Conservation (phyloP, 169 alveolate species). For the Besnoitia besnoiti region DNA sequence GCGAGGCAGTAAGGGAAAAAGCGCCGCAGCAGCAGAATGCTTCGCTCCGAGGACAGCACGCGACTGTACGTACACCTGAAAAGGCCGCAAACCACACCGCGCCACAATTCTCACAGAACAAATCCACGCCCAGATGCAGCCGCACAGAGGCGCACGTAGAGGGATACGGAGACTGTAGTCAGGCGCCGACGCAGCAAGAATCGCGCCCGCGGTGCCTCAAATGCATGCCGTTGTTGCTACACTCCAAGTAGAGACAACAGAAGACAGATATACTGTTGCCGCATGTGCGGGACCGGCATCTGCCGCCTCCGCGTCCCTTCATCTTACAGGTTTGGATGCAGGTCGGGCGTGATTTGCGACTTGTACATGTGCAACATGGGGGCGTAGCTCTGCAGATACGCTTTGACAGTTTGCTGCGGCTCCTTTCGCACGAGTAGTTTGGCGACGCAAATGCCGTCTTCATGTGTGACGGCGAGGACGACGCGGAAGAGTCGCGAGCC, state of each 20-base stretch:
- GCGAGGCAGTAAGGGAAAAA: constrained; percentile 76
- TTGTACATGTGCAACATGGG: neutral
- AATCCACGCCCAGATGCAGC: too few species aligned
- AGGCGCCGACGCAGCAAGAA: too few species aligned
- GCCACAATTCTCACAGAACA: too few species aligned
- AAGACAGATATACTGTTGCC: neutral
- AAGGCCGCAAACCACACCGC: too few species aligned
- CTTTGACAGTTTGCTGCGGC: neutral
- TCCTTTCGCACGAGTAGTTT: constrained; percentile 22
- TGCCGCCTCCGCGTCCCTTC: neutral
- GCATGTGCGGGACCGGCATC: neutral
- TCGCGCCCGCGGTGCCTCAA: too few species aligned
- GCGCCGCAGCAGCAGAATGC: constrained; percentile 75
- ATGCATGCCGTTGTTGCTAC: neutral
- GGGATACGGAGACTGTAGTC: too few species aligned
- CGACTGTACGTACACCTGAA: constrained; percentile 58
- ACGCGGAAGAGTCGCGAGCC: constrained; percentile 18
- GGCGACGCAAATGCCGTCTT: constrained; percentile 11
- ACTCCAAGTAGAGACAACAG: neutral
- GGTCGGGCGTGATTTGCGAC: neutral
- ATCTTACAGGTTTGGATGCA: constrained; percentile 30
- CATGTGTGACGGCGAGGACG: neutral
- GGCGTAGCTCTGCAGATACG: neutral
- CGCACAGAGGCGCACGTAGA: too few species aligned
- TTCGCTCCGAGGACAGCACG: constrained; percentile 36